Evolutionary conservation across 2,329 filamentous ascomycete genomes (phyloP).

Genomic region (Acephala macrosclerotiorum): DNA sequence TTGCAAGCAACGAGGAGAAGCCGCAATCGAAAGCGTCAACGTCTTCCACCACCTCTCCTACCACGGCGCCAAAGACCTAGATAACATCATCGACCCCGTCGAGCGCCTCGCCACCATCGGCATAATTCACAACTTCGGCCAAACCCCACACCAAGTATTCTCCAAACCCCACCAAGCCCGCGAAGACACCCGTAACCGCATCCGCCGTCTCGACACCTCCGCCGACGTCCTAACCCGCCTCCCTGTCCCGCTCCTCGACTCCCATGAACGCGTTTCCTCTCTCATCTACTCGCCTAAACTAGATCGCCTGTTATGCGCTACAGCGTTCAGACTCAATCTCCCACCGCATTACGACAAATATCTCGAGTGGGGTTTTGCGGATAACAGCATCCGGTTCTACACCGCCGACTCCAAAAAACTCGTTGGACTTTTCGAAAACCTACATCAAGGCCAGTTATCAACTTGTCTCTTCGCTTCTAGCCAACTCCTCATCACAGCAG

Average conservation of each 20-base stretch:
- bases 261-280: conserved; percentile 79
- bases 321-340: conserved; percentile 85
- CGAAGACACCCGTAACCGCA: conserved; percentile 70
- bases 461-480: conserved; percentile 86
- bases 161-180: conserved; percentile 79
- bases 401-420: conserved; percentile 82
- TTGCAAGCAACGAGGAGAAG: conserved; percentile 90
- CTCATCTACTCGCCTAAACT: conserved; percentile 80
- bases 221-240: conserved; percentile 79
- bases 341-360: conserved; percentile 88
- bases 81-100: conserved; percentile 86
- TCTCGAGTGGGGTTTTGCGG: conserved; percentile 94
- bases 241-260: conserved; percentile 77
- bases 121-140: conserved; percentile 98
- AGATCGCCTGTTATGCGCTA: conserved; percentile 83
- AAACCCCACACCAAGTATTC: conserved; percentile 96
- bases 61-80: conserved; percentile 89
- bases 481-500: conserved; percentile 88
- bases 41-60: conserved; percentile 98
- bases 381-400: conserved; percentile 92
- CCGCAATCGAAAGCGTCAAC: conserved; percentile 89
- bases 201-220: conserved; percentile 77
- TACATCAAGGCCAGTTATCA: conserved; percentile 90
- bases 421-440: conserved; percentile 89
- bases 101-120: conserved; percentile 89